Base-by-base conservation (phyloP, 2,329 filamentous ascomycete species). In the Hypomyces rosellus region DNA sequence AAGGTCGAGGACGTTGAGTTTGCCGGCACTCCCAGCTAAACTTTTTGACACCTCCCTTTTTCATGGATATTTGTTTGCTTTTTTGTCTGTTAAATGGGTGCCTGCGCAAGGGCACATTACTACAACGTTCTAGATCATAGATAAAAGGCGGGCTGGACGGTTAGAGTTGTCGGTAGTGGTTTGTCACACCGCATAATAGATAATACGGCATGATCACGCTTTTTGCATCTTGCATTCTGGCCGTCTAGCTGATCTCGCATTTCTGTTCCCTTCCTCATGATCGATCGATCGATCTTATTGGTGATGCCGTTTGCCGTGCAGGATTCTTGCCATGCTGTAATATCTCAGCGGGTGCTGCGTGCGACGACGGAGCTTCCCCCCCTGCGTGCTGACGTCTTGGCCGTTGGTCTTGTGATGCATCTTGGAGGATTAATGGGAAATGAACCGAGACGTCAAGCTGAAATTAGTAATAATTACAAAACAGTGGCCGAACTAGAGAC, bases 141-240 rank as follows among this genome's bases (percentile, higher is more conserved):
- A 52, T 42, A 52, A 42, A 52, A 41, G 45, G 18, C 39, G n/a
- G 30, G 41, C 45, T 37, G 36, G 15, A 47, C 18, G 15, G 16
- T 18, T 42, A n/a, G 20, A 37, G 33, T 42, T 48, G n/a, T n/a
- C 25, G 34, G 39, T 16, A 37, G 15, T n/a, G 13, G 5, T 37
- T 39, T 40, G 45, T 45, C 33, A 36, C 25, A 42, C 37, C 34
- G 47, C 41, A 38, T 34, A 25, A 48, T 48, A 45, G n/a, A 36
- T 42, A 34, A 49, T 46, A 40, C 37, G 46, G 40, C 34, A 52
- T 37, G 42, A 45, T 16, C 16, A 16, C 36, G 16, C 36, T 16
- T n/a, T n/a, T 38, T 38, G 36, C 45, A 48, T 30, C 15, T 22
- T 53, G 41, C 48, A 46, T 45, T 38, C 36, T 34, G 25, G 42